These are phyloP conservation scores for Boletus insuetus DNA, from an alignment of 768 basidiomycete species.

Conservation along the genomic window DNA sequence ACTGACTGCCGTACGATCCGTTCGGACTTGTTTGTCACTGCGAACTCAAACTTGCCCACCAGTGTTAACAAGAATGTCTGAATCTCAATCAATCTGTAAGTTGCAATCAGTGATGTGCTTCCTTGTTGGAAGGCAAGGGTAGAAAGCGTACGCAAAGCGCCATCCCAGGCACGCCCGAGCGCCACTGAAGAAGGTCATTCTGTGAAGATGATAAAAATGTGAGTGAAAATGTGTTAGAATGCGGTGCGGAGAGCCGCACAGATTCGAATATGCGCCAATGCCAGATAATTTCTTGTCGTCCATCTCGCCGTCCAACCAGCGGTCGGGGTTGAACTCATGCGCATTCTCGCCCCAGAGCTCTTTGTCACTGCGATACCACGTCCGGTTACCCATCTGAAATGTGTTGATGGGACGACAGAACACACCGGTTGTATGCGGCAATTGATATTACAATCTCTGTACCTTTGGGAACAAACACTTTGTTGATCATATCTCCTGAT, in stretches of 20 bases:
- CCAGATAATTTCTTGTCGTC: conserved; percentile 2
- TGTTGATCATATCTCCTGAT: conserved; percentile 40
- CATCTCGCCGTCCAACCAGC: conserved; percentile 3
- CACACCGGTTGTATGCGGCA: conserved; percentile 56
- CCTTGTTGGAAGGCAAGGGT: neutral
- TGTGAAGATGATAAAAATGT: neutral
- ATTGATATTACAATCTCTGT: conserved; percentile 48
- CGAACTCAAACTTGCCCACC: conserved; percentile 52
- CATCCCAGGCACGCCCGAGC: conserved; percentile 23
- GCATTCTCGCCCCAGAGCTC: conserved; percentile 28
- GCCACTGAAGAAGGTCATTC: conserved; percentile 20
- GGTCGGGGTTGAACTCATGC: conserved; percentile 15
- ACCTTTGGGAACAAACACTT: conserved; percentile 49
- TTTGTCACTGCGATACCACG: conserved; percentile 7
- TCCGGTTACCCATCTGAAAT: neutral
- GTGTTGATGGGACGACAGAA: neutral
- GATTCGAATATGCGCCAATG: conserved; percentile 13
- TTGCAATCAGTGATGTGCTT: neutral
- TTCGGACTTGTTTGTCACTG: conserved; percentile 27
- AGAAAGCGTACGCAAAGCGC: conserved; percentile 25
- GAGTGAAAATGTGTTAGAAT: neutral
- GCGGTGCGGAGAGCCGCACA: neutral
- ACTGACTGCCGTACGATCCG: conserved; percentile 29
- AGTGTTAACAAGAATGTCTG: conserved; percentile 56
- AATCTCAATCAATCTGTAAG: conserved; percentile 41